Evolutionary conservation across 768 basidiomycete species (phyloP).

Genomic region (Lyophyllum decastes): DNA sequence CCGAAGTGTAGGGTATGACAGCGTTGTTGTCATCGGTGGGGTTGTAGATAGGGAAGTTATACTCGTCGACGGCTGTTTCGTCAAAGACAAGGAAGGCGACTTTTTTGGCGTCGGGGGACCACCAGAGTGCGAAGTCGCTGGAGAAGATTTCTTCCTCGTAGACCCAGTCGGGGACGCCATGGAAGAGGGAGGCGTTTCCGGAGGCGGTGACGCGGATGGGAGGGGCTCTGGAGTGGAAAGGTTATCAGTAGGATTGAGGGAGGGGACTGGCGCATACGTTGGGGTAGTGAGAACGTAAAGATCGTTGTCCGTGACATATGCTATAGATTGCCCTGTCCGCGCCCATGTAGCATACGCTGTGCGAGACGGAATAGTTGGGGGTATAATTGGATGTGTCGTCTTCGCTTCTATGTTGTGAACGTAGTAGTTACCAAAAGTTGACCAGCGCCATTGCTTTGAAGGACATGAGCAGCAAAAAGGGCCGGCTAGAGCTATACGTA

Average conservation of each 20-base stretch:
- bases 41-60: slow-evolving; percentile 89
- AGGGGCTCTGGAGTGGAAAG: slow-evolving; percentile 31
- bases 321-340: slow-evolving; percentile 80
- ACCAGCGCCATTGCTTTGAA: slow-evolving; percentile 91
- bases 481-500: slow-evolving; percentile 21
- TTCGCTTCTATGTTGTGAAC: slow-evolving; percentile 78
- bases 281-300: slow-evolving; percentile 80
- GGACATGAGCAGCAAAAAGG: too few relatives aligned
- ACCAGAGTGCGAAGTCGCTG: slow-evolving; percentile 81
- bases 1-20: slow-evolving; percentile 78
- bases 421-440: slow-evolving; percentile 89
- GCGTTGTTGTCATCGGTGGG: slow-evolving; percentile 68
- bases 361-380: slow-evolving; percentile 67
- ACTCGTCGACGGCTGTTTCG: slow-evolving; percentile 87
- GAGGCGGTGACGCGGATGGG: slow-evolving; percentile 78
- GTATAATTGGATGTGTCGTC: slow-evolving; percentile 67
- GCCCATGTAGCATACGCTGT: slow-evolving; percentile 88
- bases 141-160: slow-evolving; percentile 92
- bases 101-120: slow-evolving; percentile 76
- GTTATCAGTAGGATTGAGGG: background rate
- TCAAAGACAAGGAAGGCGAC: slow-evolving; percentile 88
- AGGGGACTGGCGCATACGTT: slow-evolving; percentile 42
- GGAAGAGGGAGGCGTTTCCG: slow-evolving; percentile 84
- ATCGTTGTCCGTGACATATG: slow-evolving; percentile 86
- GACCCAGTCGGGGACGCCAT: slow-evolving; percentile 97